Percentiles rank a stretch among this genome's conserved stretches.
phyloP scores from a whole-genome alignment of 1,284 basidiomycete species.

The Ganoderma leucocontextum region DNA sequence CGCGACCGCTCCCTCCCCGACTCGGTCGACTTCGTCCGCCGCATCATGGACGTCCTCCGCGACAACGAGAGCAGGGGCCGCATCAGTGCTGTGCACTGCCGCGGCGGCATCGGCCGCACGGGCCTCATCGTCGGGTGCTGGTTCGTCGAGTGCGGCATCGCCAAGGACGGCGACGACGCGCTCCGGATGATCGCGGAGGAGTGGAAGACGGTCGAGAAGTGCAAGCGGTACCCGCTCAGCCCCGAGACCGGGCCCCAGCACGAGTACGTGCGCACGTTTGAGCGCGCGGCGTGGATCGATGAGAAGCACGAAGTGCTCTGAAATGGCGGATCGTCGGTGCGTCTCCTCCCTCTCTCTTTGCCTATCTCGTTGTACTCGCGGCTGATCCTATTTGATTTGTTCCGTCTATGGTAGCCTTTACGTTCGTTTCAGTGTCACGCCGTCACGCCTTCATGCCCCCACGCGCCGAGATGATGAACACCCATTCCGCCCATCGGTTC shows the following conservation, averaged over 20 bases:
- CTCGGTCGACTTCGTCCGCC: constrained; percentile 60
- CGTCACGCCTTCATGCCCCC: not conserved
- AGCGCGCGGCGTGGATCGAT: constrained; percentile 36
- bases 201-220: constrained; percentile 81
- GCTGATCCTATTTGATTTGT: not conserved
- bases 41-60: constrained; percentile 62
- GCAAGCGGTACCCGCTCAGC: constrained; percentile 72
- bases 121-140: constrained; percentile 81
- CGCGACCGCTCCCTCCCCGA: constrained; percentile 71
- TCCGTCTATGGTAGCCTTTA: not conserved
- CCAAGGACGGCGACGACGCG: constrained; percentile 68
- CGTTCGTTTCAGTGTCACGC: constrained; percentile 3
- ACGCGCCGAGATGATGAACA: not conserved
- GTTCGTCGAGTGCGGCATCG: constrained; percentile 72
- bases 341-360: not conserved
- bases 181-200: constrained; percentile 67
- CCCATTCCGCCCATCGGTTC: not conserved
- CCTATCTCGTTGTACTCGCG: not conserved
- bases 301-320: constrained; percentile 34
- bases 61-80: constrained; percentile 65
- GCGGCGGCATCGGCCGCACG: constrained; percentile 79
- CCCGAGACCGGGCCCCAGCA: constrained; percentile 83
- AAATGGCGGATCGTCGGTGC: constrained; percentile 32
- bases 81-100: constrained; percentile 74
- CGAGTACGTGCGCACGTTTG: constrained; percentile 70